A percentile compares a stretch with the other conserved stretches of the same genome.
phyloP scores from a whole-genome alignment of 805 yeast species.

The Torulaspora microellipsoides region DNA sequence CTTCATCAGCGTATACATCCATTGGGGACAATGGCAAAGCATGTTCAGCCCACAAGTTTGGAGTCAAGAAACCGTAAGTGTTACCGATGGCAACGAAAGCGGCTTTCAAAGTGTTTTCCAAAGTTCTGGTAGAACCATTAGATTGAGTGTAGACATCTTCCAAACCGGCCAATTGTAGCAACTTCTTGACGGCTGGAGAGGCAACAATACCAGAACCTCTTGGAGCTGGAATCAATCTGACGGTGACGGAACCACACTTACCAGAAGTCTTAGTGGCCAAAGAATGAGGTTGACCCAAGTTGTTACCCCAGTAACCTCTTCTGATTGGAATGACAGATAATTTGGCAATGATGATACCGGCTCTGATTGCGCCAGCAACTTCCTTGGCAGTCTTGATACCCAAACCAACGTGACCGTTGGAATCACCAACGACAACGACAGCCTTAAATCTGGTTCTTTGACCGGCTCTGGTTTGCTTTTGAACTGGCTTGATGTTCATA shows the following conservation, averaged over 20 bases:
- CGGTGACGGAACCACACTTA: slow-evolving; percentile 99
- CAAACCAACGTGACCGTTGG: slow-evolving; percentile 99
- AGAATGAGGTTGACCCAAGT: slow-evolving; percentile 99
- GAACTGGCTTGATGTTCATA: slow-evolving; percentile 99
- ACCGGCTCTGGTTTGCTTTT: slow-evolving; percentile 99
- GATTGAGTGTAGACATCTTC: slow-evolving; percentile 99
- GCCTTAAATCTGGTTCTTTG: slow-evolving; percentile 99
- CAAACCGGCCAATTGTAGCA: slow-evolving; percentile 98
- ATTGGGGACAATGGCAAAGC: slow-evolving; percentile 87
- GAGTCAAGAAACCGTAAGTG: slow-evolving; percentile 99
- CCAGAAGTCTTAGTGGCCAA: slow-evolving; percentile 97
- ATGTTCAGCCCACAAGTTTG: slow-evolving; percentile 93
- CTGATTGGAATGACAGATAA: slow-evolving; percentile 98
- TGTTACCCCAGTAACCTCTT: slow-evolving; percentile 99
- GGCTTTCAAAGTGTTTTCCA: slow-evolving; percentile 99
- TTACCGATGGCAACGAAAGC: slow-evolving; percentile 98
- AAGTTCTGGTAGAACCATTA: slow-evolving; percentile 98
- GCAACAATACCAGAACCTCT: slow-evolving; percentile 99
- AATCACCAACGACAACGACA: slow-evolving; percentile 98
- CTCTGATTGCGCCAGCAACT: slow-evolving; percentile 99
- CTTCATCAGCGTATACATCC: slow-evolving; percentile 88
- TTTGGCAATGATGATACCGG: slow-evolving; percentile 99
- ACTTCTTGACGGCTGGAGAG: slow-evolving; percentile 98
- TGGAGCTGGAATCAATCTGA: slow-evolving; percentile 99
- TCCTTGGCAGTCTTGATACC: slow-evolving; percentile 99